phyloP scores from a whole-genome alignment of 257 asterid genomes.

The Rauvolfia tetraphylla region DNA sequence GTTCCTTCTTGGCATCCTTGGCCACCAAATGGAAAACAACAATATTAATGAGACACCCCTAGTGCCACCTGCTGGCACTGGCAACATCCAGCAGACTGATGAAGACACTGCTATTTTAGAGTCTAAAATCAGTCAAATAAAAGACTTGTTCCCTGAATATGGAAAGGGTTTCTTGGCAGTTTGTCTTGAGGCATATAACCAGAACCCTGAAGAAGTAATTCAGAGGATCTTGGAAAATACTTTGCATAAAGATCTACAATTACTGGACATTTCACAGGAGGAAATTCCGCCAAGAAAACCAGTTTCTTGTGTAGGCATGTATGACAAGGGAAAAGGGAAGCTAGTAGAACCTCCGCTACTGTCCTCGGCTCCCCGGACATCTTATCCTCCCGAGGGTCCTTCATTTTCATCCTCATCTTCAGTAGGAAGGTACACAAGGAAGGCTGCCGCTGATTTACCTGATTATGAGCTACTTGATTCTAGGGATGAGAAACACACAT shows the following conservation, averaged over 20 bases:
- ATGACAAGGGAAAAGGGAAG: conserved; percentile 83
- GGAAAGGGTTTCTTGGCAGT: conserved; percentile 84
- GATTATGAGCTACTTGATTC: conserved; percentile 46
- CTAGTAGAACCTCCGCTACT: conserved; percentile 35
- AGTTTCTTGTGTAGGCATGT: conserved; percentile 24
- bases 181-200: conserved; percentile 92
- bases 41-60: conserved; percentile 17
- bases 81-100: conserved; percentile 37
- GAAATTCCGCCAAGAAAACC: conserved; percentile 47
- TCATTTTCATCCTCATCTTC: conserved; percentile 51
- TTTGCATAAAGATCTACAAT: conserved; percentile 75
- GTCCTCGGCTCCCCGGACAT: conserved; percentile 23
- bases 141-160: conserved; percentile 83
- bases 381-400: conserved; percentile 38
- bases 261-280: conserved; percentile 59
- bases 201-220: conserved; percentile 82
- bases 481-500: conserved; percentile 41
- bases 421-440: conserved; percentile 76
- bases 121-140: conserved; percentile 91
- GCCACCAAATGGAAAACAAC: conserved; percentile 36
- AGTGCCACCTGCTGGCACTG: conserved; percentile 25
- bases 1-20: conserved; percentile 53
- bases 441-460: conserved; percentile 38
- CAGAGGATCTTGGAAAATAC: conserved; percentile 92
- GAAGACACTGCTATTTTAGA: conserved; percentile 74